These are phyloP conservation scores for Trebouxia sp. DNA, from an alignment of 139 green algal genomes.

Conservation along the genomic window DNA sequence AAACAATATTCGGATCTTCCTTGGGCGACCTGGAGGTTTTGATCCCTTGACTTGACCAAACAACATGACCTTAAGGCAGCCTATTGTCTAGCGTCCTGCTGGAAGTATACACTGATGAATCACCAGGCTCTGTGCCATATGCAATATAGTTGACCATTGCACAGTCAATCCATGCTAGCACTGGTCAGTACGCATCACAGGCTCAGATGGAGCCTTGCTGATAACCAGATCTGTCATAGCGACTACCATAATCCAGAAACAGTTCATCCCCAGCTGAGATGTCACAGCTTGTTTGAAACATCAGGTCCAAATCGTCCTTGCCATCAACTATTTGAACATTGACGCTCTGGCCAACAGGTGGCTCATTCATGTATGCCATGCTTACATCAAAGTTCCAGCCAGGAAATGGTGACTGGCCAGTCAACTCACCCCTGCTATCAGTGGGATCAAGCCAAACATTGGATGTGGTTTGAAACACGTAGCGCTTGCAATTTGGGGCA, in stretches of 20 bases:
- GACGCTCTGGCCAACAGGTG: conserved; percentile 28
- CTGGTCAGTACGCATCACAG: no score
- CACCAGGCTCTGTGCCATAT: no score
- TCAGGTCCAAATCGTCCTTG: conserved; percentile 28
- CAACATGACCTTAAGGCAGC: no score
- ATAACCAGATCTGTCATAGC: conserved; percentile 53
- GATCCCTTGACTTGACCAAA: no score
- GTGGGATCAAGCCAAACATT: conserved; percentile 11
- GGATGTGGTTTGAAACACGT: conserved; percentile 43
- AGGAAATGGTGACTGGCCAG: no score
- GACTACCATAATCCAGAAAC: conserved; percentile 59
- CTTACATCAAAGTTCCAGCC: conserved; percentile 30
- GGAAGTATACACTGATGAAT: no score
- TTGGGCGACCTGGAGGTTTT: no score
- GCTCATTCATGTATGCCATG: conserved; percentile 62
- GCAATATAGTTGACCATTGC: no score
- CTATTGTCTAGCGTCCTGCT: no score
- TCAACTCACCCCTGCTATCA: not conserved
- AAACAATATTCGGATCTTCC: no score
- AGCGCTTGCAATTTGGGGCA: conserved; percentile 40
- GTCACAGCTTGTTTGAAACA: conserved; percentile 40
- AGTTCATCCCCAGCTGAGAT: conserved; percentile 50
- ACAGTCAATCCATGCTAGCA: no score
- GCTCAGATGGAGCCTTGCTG: not conserved
- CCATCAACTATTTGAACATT: conserved; percentile 58